Conservation (phyloP, 2,329 filamentous ascomycete species). For the Didymella exigua region DNA sequence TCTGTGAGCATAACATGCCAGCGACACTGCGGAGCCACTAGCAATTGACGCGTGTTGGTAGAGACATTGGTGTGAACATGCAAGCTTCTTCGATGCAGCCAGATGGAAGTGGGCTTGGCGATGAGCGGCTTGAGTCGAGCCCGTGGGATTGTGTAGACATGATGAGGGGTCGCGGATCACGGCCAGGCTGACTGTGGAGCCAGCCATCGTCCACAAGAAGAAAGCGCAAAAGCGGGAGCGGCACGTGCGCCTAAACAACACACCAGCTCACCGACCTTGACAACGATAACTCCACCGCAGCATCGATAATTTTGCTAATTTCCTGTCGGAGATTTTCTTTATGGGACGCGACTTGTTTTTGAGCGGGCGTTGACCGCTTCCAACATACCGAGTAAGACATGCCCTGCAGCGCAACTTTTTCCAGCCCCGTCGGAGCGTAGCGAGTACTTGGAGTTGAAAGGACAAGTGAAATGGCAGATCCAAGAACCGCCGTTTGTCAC, state of each 20-base stretch:
- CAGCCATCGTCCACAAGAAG: constrained; percentile 12
- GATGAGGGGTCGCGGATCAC: not conserved
- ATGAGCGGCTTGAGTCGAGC: not conserved
- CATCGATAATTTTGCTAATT: constrained; percentile 13
- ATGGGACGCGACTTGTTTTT: constrained; percentile 20
- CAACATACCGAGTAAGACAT: constrained; percentile 31
- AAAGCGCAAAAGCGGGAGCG: constrained; percentile 14
- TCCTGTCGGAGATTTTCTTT: constrained; percentile 13
- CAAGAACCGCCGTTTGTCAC: constrained; percentile 17
- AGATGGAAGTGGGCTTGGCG: too few species aligned
- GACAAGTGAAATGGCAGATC: constrained; percentile 29
- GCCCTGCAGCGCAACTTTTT: constrained; percentile 23
- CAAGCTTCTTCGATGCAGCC: too few species aligned
- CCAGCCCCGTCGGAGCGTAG: constrained; percentile 20
- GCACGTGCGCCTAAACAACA: constrained; percentile 18
- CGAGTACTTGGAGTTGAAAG: constrained; percentile 14
- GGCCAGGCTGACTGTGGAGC: constrained; percentile 11
- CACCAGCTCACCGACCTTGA: constrained; percentile 26
- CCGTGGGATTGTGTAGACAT: not conserved
- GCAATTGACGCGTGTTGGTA: not conserved
- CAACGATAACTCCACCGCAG: constrained; percentile 22
- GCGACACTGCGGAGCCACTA: not conserved
- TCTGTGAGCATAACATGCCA: not conserved
- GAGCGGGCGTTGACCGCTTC: constrained; percentile 29
- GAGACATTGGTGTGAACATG: too few species aligned